Evolutionary conservation across 176 grass and related monocot genomes (phyloP).

Genomic region (Tuctoria greenei): DNA sequence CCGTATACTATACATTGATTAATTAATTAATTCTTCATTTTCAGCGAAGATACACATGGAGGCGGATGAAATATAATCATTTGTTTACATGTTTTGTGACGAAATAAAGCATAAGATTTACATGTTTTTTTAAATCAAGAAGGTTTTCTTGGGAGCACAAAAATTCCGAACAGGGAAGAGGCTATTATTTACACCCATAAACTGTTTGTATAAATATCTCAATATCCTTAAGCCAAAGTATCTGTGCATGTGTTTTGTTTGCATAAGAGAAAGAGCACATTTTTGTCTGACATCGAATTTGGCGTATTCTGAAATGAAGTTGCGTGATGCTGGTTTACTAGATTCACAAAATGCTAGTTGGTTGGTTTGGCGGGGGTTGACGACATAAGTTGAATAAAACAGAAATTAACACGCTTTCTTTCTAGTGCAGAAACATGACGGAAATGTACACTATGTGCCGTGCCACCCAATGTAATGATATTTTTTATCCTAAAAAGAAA

Average conservation of each 20-base stretch:
- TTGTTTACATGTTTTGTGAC: too few relatives aligned
- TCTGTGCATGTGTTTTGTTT: background rate
- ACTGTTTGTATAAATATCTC: background rate
- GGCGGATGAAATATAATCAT: too few relatives aligned
- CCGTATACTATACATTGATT: too few relatives aligned
- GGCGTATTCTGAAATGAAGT: background rate
- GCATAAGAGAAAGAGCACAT: background rate
- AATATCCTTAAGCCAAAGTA: background rate
- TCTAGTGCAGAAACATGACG: background rate
- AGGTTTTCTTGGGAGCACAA: background rate
- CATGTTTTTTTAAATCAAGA: too few relatives aligned
- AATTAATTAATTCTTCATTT: too few relatives aligned
- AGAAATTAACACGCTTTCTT: background rate
- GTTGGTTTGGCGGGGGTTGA: background rate
- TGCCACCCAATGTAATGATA: background rate
- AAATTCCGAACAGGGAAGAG: background rate
- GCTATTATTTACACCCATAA: background rate
- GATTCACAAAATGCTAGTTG: background rate
- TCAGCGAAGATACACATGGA: too few relatives aligned
- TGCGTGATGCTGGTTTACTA: background rate
- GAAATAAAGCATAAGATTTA: too few relatives aligned
- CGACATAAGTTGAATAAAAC: background rate
- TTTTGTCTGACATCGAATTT: background rate
- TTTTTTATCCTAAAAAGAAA: background rate
- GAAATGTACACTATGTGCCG: background rate